Conservation (phyloP, 768 basidiomycete species). For the Pulveroboletus sp. region DNA sequence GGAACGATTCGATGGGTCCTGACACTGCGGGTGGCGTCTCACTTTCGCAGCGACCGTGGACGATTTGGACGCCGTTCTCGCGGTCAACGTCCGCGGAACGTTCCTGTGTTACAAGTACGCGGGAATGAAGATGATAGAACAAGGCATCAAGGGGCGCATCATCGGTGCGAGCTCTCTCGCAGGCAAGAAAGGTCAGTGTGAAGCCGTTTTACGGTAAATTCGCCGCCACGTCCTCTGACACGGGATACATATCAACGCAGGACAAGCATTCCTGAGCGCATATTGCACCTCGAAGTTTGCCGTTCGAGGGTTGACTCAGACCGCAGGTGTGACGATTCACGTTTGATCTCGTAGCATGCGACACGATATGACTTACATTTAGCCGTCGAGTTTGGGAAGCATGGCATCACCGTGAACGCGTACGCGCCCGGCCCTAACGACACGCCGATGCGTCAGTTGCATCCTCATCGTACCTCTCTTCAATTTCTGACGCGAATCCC, state of each 20-base stretch:
- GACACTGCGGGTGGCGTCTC: not conserved
- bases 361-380: not conserved
- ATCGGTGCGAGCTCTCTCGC: conserved; percentile 37
- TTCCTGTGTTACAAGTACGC: conserved; percentile 43
- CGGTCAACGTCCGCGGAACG: conserved; percentile 39
- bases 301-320: conserved; percentile 40
- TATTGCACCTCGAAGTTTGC: conserved; percentile 43
- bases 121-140: conserved; percentile 42
- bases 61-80: conserved; percentile 32
- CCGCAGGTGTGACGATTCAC: conserved; percentile 25
- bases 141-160: conserved; percentile 40
- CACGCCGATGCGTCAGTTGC: conserved; percentile 28
- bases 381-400: conserved; percentile 32
- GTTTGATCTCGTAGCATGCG: not conserved
- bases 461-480: not conserved
- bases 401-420: conserved; percentile 34
- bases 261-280: conserved; percentile 23
- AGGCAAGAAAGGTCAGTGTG: conserved; percentile 28
- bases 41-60: conserved; percentile 27
- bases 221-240: too few species aligned
- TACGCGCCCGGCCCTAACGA: conserved; percentile 33
- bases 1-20: not conserved
- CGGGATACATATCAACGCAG: too few species aligned
- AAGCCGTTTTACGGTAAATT: not conserved
- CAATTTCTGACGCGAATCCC: not conserved